phyloP scores from a whole-genome alignment of 306 rosid genomes.

The Cajanus cajan region DNA sequence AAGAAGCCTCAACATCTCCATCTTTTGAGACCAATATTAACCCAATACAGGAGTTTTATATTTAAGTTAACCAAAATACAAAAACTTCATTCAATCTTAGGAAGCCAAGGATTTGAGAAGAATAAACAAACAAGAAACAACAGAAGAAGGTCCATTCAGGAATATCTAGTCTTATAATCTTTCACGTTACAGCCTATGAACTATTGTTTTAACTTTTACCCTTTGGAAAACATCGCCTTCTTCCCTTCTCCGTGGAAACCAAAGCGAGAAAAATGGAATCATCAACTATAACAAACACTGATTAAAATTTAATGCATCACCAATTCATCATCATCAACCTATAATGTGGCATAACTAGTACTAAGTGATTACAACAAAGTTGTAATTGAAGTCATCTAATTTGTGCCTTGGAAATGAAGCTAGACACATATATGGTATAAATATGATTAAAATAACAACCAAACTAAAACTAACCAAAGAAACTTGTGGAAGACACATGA shows the following conservation, averaged over 20 bases:
- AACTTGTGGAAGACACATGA: constrained; percentile 65
- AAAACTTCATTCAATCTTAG: background rate
- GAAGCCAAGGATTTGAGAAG: constrained; percentile 8
- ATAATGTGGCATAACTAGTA: background rate
- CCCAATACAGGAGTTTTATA: background rate
- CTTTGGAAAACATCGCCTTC: constrained; percentile 14
- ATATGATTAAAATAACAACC: background rate
- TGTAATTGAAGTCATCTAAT: background rate
- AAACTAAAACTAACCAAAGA: constrained; percentile 40
- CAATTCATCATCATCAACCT: background rate
- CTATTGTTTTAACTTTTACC: background rate
- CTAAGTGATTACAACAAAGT: background rate
- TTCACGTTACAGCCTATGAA: background rate
- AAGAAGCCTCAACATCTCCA: constrained; percentile 26
- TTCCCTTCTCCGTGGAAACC: constrained; percentile 12
- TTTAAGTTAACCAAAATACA: background rate
- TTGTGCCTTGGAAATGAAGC: background rate
- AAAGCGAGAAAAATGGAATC: background rate
- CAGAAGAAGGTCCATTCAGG: background rate
- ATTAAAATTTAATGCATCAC: background rate
- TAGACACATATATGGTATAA: background rate
- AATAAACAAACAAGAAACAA: background rate
- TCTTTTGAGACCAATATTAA: background rate
- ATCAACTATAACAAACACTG: background rate
- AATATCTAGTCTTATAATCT: background rate